A percentile compares a stretch with the other conserved stretches of the same genome.
Evolutionary conservation across 345 rosid species (phyloP).

Genomic region (Gossypium sturtianum): DNA sequence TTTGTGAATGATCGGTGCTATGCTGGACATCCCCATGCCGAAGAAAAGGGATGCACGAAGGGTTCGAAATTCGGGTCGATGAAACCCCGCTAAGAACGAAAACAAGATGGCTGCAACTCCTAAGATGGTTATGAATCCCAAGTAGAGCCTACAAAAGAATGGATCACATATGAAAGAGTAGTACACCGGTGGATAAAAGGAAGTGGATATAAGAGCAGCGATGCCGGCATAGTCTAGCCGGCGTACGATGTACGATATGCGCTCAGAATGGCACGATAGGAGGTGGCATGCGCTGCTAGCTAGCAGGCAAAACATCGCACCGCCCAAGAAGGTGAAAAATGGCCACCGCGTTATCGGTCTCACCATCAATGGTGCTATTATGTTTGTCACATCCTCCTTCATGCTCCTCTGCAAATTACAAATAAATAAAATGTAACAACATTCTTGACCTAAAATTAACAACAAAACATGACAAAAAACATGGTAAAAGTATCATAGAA

Average conservation of each 20-base stretch:
- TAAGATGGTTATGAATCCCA: slow-evolving; percentile 73
- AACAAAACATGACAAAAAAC: neutral
- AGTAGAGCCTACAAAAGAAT: slow-evolving; percentile 78
- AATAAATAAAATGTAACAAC: neutral
- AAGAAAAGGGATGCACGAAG: slow-evolving; percentile 71
- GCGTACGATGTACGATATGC: slow-evolving; percentile 76
- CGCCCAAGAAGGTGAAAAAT: slow-evolving; percentile 78
- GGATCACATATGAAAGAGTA: slow-evolving; percentile 92
- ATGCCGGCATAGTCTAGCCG: slow-evolving; percentile 89
- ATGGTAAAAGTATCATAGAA: no score
- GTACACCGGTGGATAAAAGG: slow-evolving; percentile 88
- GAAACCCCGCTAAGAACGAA: slow-evolving; percentile 76
- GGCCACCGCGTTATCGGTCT: slow-evolving; percentile 93
- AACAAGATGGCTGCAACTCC: slow-evolving; percentile 59
- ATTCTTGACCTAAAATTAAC: neutral
- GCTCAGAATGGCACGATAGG: slow-evolving; percentile 76
- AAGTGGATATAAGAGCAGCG: slow-evolving; percentile 79
- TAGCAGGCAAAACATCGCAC: slow-evolving; percentile 93
- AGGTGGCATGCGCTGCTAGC: slow-evolving; percentile 91
- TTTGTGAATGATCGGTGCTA: slow-evolving; percentile 78
- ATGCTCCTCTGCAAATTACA: slow-evolving; percentile 43
- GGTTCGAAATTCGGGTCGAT: slow-evolving; percentile 61
- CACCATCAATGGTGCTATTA: slow-evolving; percentile 62
- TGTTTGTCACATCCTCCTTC: slow-evolving; percentile 68
- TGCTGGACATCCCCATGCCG: slow-evolving; percentile 82